A percentile compares a stretch with the other conserved stretches of the same genome.
These are phyloP conservation scores for Globisporangium camurandrum DNA, from an alignment of 352 stramenopile species.

Conservation along the genomic window DNA sequence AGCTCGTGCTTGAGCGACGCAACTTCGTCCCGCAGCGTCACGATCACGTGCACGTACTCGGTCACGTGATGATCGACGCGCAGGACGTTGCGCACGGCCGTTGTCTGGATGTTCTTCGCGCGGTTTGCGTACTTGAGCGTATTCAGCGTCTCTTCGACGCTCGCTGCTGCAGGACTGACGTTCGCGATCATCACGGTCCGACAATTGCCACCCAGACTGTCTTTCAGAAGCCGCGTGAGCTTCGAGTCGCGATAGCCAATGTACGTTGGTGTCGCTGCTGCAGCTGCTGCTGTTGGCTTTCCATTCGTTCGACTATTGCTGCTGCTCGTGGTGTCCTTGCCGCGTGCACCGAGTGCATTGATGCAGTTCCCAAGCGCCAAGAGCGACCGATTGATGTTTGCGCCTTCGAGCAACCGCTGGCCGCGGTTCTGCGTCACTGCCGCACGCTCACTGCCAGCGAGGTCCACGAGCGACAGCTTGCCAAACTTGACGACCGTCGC, in stretches of 20 bases:
- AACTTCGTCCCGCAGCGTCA: slow-evolving; percentile 82
- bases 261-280: slow-evolving; percentile 38
- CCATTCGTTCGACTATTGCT: too few species aligned
- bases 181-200: slow-evolving; percentile 93
- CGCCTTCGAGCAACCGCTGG: slow-evolving; percentile 78
- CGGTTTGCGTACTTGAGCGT: slow-evolving; percentile 91
- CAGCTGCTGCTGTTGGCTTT: too few species aligned
- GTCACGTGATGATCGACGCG: slow-evolving; percentile 82
- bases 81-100: slow-evolving; percentile 79
- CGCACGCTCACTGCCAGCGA: slow-evolving; percentile 87
- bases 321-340: not conserved
- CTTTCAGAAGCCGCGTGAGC: slow-evolving; percentile 84
- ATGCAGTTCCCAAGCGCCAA: slow-evolving; percentile 90
- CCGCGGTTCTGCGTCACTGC: slow-evolving; percentile 87
- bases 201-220: slow-evolving; percentile 89
- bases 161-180: slow-evolving; percentile 67
- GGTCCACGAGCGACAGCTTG: slow-evolving; percentile 87
- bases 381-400: slow-evolving; percentile 91
- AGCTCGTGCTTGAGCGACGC: slow-evolving; percentile 64
- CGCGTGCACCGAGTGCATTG: slow-evolving; percentile 87
- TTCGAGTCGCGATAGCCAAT: slow-evolving; percentile 89
- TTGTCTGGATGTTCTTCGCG: slow-evolving; percentile 93
- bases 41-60: slow-evolving; percentile 85
- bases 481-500: slow-evolving; percentile 64
- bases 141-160: slow-evolving; percentile 90